Percentiles rank a stretch among this genome's conserved stretches.
Evolutionary conservation across 345 rosid genomes (phyloP).

Genomic region (Sapria himalayana): DNA sequence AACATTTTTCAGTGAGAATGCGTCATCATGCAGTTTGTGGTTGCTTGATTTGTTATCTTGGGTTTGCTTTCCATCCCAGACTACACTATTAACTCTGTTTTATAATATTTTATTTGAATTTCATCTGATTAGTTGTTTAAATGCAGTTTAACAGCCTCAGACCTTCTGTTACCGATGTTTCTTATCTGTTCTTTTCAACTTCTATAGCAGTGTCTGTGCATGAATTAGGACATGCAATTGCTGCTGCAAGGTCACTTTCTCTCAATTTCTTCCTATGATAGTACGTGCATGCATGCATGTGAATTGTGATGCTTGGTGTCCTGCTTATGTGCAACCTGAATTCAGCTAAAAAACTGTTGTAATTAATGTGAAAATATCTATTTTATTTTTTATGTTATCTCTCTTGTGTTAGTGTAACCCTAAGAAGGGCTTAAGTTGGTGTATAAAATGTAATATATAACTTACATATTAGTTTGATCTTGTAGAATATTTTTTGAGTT

Average conservation of each 20-base stretch:
- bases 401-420: too few relatives aligned
- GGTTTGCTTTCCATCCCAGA: conserved; percentile 19
- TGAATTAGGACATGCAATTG: conserved; percentile 77
- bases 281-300: too few relatives aligned
- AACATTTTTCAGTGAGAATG: conserved; percentile 4
- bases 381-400: too few relatives aligned
- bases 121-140: neutral
- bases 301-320: too few relatives aligned
- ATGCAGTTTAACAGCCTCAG: neutral
- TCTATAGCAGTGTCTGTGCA: conserved; percentile 52
- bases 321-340: too few relatives aligned
- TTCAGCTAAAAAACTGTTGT: too few relatives aligned
- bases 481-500: too few relatives aligned
- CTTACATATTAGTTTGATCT: too few relatives aligned
- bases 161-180: conserved; percentile 17
- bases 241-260: conserved; percentile 58
- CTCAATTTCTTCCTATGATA: neutral
- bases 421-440: too few relatives aligned
- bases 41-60: conserved; percentile 11
- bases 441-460: too few relatives aligned
- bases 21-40: conserved; percentile 4
- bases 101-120: neutral
- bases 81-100: conserved; percentile 1
- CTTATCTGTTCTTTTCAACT: conserved; percentile 31
- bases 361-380: too few relatives aligned